Evolutionary conservation across 1,284 basidiomycete genomes (phyloP).

Genomic region (Ganoderma resinaceum): DNA sequence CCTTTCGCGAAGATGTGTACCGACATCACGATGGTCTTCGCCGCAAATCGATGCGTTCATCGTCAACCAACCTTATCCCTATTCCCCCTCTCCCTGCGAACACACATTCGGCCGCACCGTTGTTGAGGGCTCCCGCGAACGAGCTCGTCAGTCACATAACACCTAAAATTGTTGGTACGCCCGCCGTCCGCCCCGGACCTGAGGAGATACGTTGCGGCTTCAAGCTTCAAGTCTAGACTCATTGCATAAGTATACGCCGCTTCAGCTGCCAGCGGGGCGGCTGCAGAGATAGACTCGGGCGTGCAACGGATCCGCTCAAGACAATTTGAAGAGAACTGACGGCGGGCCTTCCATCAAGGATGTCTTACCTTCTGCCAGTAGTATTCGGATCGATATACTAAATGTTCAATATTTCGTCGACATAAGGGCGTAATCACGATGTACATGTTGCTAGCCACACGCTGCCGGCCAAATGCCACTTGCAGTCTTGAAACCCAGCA

Average conservation of each 20-base stretch:
- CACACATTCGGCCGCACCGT: conserved; percentile 23
- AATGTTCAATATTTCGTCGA: too few species aligned
- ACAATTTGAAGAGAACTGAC: not conserved
- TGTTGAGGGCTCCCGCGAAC: conserved; percentile 19
- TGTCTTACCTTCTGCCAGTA: too few species aligned
- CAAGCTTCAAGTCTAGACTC: too few species aligned
- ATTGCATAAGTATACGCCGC: conserved; percentile 20
- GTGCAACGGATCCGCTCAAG: conserved; percentile 1
- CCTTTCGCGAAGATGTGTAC: not conserved
- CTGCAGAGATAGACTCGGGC: not conserved
- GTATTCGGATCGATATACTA: too few species aligned
- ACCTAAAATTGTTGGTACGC: too few species aligned
- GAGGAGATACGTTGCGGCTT: too few species aligned
- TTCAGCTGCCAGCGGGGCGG: not conserved
- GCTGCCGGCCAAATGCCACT: too few species aligned
- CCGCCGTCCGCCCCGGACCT: too few species aligned
- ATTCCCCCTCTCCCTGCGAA: conserved; percentile 21
- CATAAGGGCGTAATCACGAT: not conserved
- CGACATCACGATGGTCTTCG: conserved; percentile 24
- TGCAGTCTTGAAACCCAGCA: too few species aligned
- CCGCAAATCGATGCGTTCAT: conserved; percentile 20
- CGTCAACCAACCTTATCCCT: conserved; percentile 21
- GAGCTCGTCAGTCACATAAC: conserved; percentile 22
- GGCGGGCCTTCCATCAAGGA: not conserved
- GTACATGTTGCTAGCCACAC: too few species aligned